A percentile compares a stretch with the other conserved stretches of the same genome.
phyloP scores from a whole-genome alignment of 208 protist genomes.

The Novymonas esmeraldas region DNA sequence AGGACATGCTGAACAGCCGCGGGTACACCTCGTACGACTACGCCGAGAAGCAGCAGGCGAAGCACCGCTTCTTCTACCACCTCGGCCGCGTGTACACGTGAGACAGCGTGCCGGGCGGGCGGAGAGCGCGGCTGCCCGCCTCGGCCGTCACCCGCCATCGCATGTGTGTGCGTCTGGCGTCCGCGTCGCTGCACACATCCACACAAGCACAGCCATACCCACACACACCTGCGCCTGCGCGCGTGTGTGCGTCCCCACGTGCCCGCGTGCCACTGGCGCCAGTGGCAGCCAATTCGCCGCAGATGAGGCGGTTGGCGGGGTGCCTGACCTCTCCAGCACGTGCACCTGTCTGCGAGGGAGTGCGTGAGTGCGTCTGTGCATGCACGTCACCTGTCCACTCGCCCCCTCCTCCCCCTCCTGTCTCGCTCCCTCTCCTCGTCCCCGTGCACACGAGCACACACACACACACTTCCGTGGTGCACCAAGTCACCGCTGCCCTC shows the following conservation, averaged over 20 bases:
- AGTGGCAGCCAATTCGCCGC: too few relatives aligned
- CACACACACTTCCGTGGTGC: not conserved
- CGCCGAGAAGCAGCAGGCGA: constrained; percentile 88
- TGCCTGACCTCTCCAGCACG: too few relatives aligned
- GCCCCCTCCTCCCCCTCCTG: not conserved
- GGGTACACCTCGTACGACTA: constrained; percentile 91
- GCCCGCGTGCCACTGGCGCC: too few relatives aligned
- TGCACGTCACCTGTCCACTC: too few relatives aligned
- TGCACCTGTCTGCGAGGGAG: too few relatives aligned
- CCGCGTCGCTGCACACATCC: not conserved
- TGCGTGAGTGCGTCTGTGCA: not conserved
- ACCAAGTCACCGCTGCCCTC: not conserved
- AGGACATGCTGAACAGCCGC: constrained; percentile 88
- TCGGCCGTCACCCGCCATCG: too few relatives aligned
- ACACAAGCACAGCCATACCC: not conserved
- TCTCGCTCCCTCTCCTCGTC: not conserved
- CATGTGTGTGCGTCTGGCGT: not conserved
- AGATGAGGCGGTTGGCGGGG: too few relatives aligned
- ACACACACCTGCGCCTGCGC: not conserved
- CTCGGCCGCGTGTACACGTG: constrained; percentile 85
- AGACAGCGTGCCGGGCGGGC: not conserved
- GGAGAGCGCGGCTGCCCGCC: too few relatives aligned
- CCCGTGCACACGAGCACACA: not conserved
- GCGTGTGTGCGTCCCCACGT: too few relatives aligned
- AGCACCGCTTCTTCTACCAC: constrained; percentile 81